phyloP scores from a whole-genome alignment of 345 rosid genomes.

The Crucihimalaya himalaica region DNA sequence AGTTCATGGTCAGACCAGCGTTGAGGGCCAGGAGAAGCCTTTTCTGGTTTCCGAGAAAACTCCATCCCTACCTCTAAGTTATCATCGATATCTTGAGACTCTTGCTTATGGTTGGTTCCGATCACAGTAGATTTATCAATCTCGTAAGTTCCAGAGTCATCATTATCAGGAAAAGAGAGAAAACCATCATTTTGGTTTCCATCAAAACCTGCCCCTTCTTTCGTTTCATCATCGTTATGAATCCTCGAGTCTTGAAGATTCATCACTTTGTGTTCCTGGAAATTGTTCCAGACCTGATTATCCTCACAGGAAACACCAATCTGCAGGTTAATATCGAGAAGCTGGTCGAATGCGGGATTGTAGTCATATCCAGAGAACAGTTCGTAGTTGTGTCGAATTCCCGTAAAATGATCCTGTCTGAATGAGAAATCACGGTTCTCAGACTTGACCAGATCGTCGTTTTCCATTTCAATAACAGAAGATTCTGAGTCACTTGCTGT shows the following conservation, averaged over 20 bases:
- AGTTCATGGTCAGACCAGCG: conserved; percentile 55
- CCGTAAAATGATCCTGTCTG: conserved; percentile 34
- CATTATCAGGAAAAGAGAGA: conserved; percentile 19
- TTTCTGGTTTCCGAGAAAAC: conserved; percentile 41
- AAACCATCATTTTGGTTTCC: conserved; percentile 14
- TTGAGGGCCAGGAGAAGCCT: conserved; percentile 45
- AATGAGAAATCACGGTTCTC: conserved; percentile 31
- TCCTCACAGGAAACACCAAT: conserved; percentile 30
- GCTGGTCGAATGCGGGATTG: conserved; percentile 31
- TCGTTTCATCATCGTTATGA: conserved; percentile 15
- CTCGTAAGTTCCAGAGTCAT: conserved; percentile 25
- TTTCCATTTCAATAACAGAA: conserved; percentile 31
- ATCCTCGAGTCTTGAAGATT: conserved; percentile 16
- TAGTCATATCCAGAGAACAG: conserved; percentile 27
- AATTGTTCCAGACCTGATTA: conserved; percentile 15
- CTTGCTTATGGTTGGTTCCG: conserved; percentile 9
- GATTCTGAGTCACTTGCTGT: not conserved
- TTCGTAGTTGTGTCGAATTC: conserved; percentile 29
- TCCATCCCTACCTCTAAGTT: conserved; percentile 50
- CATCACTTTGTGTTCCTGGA: conserved; percentile 21
- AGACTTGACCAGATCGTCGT: conserved; percentile 37
- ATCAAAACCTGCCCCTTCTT: conserved; percentile 30
- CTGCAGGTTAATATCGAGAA: conserved; percentile 35
- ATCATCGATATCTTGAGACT: conserved; percentile 28
- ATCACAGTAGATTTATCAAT: not conserved